Conservation (phyloP, 2,329 filamentous ascomycete genomes). For the Hirsutella thompsonii region DNA sequence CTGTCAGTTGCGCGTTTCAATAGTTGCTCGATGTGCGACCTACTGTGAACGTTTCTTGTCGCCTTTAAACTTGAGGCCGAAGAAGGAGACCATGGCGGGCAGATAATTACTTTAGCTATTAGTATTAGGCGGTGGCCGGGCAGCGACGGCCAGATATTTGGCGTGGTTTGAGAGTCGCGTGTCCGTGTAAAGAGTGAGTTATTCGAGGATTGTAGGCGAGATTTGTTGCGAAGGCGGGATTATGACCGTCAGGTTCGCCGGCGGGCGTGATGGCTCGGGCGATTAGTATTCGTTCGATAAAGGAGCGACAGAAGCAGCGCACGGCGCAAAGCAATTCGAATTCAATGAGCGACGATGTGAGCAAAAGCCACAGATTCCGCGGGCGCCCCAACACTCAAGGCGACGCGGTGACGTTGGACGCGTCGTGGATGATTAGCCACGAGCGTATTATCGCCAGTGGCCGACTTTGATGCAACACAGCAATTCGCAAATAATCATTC, state of each 20-base stretch:
- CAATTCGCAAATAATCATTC: not conserved
- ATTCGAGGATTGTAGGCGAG: too few species aligned
- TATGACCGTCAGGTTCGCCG: too few species aligned
- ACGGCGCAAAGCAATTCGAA: too few species aligned
- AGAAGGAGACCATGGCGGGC: slow-evolving; percentile 41
- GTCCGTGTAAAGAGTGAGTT: too few species aligned
- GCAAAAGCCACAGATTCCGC: too few species aligned
- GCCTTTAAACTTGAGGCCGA: slow-evolving; percentile 41
- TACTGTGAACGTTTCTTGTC: slow-evolving; percentile 45
- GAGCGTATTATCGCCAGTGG: not conserved
- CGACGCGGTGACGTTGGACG: too few species aligned
- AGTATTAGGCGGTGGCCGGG: not conserved
- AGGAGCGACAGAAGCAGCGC: too few species aligned
- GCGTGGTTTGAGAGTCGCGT: not conserved
- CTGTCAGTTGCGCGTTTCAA: not conserved
- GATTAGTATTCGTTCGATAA: too few species aligned
- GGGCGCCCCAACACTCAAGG: too few species aligned
- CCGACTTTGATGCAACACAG: not conserved
- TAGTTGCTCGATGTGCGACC: slow-evolving; percentile 4
- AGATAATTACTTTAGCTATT: not conserved
- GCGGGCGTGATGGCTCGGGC: too few species aligned
- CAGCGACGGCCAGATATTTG: not conserved
- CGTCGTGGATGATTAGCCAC: not conserved
- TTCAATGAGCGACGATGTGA: too few species aligned
- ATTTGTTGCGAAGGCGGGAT: too few species aligned